Percentiles rank a stretch among this genome's conserved stretches.
These are phyloP conservation scores for Capsella bursapastoris DNA, from an alignment of 345 rosid species.

Conservation along the genomic window DNA sequence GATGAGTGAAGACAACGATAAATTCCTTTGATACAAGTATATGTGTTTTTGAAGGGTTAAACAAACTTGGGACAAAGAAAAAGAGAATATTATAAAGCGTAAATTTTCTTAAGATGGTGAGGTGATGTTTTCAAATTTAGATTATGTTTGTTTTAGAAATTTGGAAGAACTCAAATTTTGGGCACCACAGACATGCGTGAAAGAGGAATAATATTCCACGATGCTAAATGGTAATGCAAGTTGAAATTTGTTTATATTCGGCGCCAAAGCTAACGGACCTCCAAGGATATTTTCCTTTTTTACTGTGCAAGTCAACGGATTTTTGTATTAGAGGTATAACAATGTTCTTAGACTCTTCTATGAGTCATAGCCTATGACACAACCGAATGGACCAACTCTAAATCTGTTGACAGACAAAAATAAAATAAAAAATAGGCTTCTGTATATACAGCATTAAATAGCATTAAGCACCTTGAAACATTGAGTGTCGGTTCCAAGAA, in stretches of 20 bases:
- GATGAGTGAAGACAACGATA: constrained; percentile 33
- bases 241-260: neutral
- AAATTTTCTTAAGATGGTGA: constrained; percentile 2
- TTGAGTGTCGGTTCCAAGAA: constrained; percentile 32
- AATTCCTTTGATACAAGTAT: constrained; percentile 6
- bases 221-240: neutral
- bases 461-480: constrained; percentile 15
- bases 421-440: neutral
- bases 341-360: neutral
- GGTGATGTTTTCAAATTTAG: neutral
- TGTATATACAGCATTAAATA: neutral
- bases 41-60: neutral
- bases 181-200: neutral
- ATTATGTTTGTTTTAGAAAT: neutral
- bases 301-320: neutral
- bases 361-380: constrained; percentile 9
- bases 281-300: too few relatives aligned
- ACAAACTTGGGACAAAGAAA: neutral
- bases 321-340: neutral
- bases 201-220: neutral
- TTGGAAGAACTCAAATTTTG: neutral
- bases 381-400: constrained; percentile 11
- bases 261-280: constrained; percentile 17
- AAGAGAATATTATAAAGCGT: constrained; percentile 3
- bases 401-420: constrained; percentile 21